Percentiles rank a stretch among this genome's conserved stretches.
Evolutionary conservation across 164 flowering plant species (phyloP).

Genomic region (Dillenia turbinata): DNA sequence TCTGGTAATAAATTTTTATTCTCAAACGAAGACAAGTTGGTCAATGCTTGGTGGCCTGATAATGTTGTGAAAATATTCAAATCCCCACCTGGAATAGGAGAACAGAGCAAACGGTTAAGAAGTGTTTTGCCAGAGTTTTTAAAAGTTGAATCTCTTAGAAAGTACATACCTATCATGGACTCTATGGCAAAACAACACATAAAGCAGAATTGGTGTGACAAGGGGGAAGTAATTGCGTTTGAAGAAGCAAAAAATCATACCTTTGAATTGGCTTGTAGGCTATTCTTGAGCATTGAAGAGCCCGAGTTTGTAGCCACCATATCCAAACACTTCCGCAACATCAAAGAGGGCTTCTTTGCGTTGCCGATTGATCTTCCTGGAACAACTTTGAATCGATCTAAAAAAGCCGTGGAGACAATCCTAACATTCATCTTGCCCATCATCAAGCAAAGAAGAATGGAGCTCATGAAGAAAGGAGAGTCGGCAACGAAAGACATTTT

Average conservation of each 20-base stretch:
- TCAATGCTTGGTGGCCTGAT: constrained; percentile 20
- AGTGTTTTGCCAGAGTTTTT: constrained; percentile 18
- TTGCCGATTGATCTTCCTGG: constrained; percentile 52
- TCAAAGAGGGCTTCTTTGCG: constrained; percentile 35
- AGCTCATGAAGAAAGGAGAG: constrained; percentile 28
- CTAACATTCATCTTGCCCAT: constrained; percentile 26
- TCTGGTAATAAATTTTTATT: constrained; percentile 22
- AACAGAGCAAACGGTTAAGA: constrained; percentile 19
- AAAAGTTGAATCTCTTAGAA: constrained; percentile 23
- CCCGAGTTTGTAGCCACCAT: constrained; percentile 20
- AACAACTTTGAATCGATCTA: constrained; percentile 32
- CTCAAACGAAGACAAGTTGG: constrained; percentile 23
- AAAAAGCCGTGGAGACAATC: constrained; percentile 29
- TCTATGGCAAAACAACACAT: constrained; percentile 13
- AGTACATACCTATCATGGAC: constrained; percentile 27
- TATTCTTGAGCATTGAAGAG: constrained; percentile 42
- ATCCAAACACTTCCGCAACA: constrained; percentile 19
- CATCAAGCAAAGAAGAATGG: constrained; percentile 31
- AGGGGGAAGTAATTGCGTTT: constrained; percentile 11
- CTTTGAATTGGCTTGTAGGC: constrained; percentile 30
- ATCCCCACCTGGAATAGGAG: constrained; percentile 9
- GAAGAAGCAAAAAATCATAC: constrained; percentile 26
- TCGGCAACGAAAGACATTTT: constrained; percentile 33
- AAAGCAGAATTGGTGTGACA: constrained; percentile 14
- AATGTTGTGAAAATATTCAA: constrained; percentile 23